A percentile compares a stretch with the other conserved stretches of the same genome.
Evolutionary conservation across 768 basidiomycete genomes (phyloP).

Genomic region (Podaxis mareebaensis): DNA sequence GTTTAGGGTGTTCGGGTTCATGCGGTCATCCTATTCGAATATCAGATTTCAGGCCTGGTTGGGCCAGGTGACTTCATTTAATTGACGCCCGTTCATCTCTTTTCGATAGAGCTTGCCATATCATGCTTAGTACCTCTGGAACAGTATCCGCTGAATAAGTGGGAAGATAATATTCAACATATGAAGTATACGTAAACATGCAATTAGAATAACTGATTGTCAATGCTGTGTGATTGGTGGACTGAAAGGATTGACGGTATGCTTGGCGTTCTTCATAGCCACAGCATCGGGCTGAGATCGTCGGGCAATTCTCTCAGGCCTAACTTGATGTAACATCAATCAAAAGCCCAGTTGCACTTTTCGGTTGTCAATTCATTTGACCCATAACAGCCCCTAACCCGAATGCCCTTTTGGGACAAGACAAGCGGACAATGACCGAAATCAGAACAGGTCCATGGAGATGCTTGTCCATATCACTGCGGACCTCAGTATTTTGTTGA

Average conservation of each 20-base stretch:
- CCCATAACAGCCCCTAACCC: neutral
- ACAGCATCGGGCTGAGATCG: neutral
- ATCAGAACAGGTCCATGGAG: conserved; percentile 5
- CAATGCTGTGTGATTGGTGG: neutral
- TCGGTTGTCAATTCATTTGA: neutral
- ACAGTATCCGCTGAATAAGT: neutral
- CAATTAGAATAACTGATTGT: neutral
- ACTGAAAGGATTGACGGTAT: neutral
- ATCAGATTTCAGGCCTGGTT: too few species aligned
- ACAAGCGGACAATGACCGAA: neutral
- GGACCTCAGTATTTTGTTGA: neutral
- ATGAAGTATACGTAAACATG: too few species aligned
- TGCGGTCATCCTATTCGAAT: neutral
- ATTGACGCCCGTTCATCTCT: neutral
- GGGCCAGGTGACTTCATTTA: neutral
- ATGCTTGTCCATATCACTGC: neutral
- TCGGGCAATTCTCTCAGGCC: neutral
- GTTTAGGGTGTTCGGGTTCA: too few species aligned
- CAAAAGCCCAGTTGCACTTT: neutral
- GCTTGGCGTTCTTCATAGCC: neutral
- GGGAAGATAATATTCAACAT: neutral
- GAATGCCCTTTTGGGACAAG: neutral
- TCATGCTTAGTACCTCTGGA: neutral
- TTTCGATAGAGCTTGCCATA: neutral
- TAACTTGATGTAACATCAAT: conserved; percentile 8